Conservation (phyloP, 2,329 filamentous ascomycete genomes). For the Juglanconis oblonga region DNA sequence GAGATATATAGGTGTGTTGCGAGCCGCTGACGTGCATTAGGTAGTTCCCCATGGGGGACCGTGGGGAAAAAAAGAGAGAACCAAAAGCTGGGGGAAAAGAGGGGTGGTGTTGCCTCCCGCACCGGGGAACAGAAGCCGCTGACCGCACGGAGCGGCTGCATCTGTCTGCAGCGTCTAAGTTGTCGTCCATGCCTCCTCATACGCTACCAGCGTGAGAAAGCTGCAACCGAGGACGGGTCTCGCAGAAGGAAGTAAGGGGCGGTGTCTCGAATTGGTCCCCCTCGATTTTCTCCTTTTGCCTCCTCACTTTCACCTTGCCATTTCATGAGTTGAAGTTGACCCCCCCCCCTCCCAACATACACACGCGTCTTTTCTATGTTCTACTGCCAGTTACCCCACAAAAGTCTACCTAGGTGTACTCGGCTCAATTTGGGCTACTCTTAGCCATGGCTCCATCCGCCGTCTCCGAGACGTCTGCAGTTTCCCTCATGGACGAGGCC, state of each 20-base stretch:
- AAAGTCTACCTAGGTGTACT: too few relatives aligned
- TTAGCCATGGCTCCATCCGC: conserved; percentile 27
- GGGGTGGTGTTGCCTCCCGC: not conserved
- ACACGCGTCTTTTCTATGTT: too few relatives aligned
- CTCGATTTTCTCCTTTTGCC: not conserved
- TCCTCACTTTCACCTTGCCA: too few relatives aligned
- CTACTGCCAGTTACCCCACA: too few relatives aligned
- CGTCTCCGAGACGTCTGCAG: conserved; percentile 20
- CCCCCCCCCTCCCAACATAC: too few relatives aligned
- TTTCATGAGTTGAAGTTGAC: too few relatives aligned
- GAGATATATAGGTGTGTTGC: not conserved
- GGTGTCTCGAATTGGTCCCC: not conserved
- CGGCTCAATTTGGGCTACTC: too few relatives aligned
- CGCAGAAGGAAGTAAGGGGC: not conserved
- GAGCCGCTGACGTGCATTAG: conserved; percentile 5
- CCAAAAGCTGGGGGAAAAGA: not conserved
- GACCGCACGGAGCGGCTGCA: not conserved
- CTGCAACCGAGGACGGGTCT: not conserved
- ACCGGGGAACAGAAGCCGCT: not conserved
- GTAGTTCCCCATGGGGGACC: not conserved
- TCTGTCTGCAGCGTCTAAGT: not conserved
- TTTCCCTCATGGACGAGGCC: conserved; percentile 18
- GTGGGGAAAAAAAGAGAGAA: not conserved
- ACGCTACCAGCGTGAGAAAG: not conserved
- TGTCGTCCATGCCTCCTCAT: not conserved